Evolutionary conservation across 2,329 filamentous ascomycete species (phyloP).

Genomic region (Dichotomopilus funicola): DNA sequence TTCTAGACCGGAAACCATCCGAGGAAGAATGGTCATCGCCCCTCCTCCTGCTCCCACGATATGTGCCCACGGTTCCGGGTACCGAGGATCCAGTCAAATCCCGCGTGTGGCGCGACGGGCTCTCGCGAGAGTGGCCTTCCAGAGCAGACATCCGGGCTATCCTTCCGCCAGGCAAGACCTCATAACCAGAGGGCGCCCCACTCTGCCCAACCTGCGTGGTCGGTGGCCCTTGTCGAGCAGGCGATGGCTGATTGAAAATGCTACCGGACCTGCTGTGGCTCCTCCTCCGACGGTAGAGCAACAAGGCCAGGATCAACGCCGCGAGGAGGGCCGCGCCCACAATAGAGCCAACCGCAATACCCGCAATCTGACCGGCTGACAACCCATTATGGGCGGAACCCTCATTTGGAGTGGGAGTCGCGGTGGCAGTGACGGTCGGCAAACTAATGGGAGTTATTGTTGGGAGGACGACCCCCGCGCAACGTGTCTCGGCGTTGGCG

Average conservation of each 20-base stretch:
- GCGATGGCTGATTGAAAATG: slow-evolving; percentile 86
- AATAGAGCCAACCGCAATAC: slow-evolving; percentile 77
- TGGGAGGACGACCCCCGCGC: slow-evolving; percentile 70
- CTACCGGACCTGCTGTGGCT: slow-evolving; percentile 59
- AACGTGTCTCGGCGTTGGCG: slow-evolving; percentile 66
- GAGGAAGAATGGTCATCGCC: slow-evolving; percentile 59
- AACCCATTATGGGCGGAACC: slow-evolving; percentile 40
- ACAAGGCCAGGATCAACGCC: slow-evolving; percentile 62
- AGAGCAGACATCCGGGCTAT: slow-evolving; percentile 95
- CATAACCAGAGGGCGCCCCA: slow-evolving; percentile 50
- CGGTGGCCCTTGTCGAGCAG: slow-evolving; percentile 46
- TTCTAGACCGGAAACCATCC: slow-evolving; percentile 65
- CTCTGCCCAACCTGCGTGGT: slow-evolving; percentile 33
- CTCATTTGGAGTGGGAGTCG: slow-evolving; percentile 37
- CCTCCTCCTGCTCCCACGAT: slow-evolving; percentile 39
- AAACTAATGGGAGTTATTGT: slow-evolving; percentile 64
- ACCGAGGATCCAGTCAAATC: slow-evolving; percentile 37
- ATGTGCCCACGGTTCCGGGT: slow-evolving; percentile 43
- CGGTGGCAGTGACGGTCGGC: slow-evolving; percentile 39
- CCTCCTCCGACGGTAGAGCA: slow-evolving; percentile 49
- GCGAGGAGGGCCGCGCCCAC: slow-evolving; percentile 48
- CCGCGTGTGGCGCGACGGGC: slow-evolving; percentile 46
- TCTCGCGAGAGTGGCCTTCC: slow-evolving; percentile 64
- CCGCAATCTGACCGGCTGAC: slow-evolving; percentile 83
- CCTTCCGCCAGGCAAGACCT: slow-evolving; percentile 75